Evolutionary conservation across 805 yeast genomes (phyloP).

Genomic region (Ogataea degrootiae): DNA sequence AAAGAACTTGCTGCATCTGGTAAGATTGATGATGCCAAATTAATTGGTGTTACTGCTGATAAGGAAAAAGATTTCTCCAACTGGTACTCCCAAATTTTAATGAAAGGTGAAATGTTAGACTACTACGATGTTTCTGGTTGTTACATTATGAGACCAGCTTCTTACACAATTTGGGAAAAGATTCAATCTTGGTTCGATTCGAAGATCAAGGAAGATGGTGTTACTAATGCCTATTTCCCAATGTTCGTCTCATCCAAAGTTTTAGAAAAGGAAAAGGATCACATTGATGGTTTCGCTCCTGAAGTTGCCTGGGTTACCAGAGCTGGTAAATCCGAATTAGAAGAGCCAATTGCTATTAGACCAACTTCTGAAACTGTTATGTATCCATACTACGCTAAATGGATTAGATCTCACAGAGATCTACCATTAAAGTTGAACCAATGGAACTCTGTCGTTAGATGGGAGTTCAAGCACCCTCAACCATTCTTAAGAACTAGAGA

Average conservation of each 20-base stretch:
- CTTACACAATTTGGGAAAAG: constrained; percentile 90
- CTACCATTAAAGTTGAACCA: constrained; percentile 94
- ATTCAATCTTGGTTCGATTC: constrained; percentile 85
- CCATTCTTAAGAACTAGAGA: constrained; percentile 98
- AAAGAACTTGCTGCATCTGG: constrained; percentile 35
- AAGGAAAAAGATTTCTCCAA: constrained; percentile 88
- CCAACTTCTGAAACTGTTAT: constrained; percentile 99
- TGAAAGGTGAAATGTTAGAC: constrained; percentile 97
- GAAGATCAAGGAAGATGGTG: constrained; percentile 82
- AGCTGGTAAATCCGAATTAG: constrained; percentile 92
- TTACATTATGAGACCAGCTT: constrained; percentile 94
- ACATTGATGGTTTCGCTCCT: constrained; percentile 98
- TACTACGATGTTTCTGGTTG: constrained; percentile 99
- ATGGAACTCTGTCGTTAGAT: constrained; percentile 99
- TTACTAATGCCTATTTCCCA: constrained; percentile 94
- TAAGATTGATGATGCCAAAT: constrained; percentile 75
- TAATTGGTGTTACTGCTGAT: constrained; percentile 94
- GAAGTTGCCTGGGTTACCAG: constrained; percentile 99
- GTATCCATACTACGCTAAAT: constrained; percentile 99
- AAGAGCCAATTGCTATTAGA: constrained; percentile 98
- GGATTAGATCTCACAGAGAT: constrained; percentile 98
- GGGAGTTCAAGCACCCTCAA: constrained; percentile 99
- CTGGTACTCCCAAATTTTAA: constrained; percentile 95
- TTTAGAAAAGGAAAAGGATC: constrained; percentile 96
- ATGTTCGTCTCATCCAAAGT: constrained; percentile 94